Percentiles rank a stretch among this genome's conserved stretches.
Evolutionary conservation across 2,329 filamentous ascomycete species (phyloP).

Genomic region (Colletotrichum filicis): DNA sequence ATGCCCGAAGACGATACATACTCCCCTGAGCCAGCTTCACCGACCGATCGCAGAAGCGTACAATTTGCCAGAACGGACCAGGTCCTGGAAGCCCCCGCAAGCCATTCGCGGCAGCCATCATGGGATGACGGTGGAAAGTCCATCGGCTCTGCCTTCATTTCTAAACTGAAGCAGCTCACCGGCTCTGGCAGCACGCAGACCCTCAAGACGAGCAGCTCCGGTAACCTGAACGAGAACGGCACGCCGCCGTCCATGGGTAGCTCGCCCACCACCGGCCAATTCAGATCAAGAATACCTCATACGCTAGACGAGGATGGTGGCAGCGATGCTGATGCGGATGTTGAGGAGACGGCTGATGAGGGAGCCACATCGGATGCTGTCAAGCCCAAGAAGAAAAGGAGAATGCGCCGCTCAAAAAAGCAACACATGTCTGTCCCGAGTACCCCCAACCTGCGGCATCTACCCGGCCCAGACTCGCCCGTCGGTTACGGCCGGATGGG

Average conservation of each 20-base stretch:
- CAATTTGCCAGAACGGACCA: constrained; percentile 75
- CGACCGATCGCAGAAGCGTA: constrained; percentile 70
- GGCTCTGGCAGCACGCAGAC: constrained; percentile 59
- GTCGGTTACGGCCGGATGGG: constrained; percentile 59
- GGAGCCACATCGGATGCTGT: constrained; percentile 57
- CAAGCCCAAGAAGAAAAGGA: constrained; percentile 72
- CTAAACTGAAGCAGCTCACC: constrained; percentile 80
- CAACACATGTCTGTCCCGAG: constrained; percentile 70
- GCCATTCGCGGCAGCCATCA: constrained; percentile 72
- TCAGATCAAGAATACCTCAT: constrained; percentile 61
- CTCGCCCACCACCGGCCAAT: constrained; percentile 59
- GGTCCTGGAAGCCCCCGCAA: constrained; percentile 56
- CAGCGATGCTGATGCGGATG: constrained; percentile 81
- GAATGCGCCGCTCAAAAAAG: constrained; percentile 52
- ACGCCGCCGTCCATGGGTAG: constrained; percentile 52
- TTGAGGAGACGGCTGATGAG: constrained; percentile 88
- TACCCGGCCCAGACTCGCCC: constrained; percentile 53
- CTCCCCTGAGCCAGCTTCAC: constrained; percentile 45
- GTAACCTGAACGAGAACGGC: constrained; percentile 47
- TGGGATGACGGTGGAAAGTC: constrained; percentile 73
- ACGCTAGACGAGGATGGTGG: constrained; percentile 65
- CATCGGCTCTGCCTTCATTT: constrained; percentile 76
- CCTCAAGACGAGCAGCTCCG: constrained; percentile 51
- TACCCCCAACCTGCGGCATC: constrained; percentile 64
- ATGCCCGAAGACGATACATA: constrained; percentile 36